Evolutionary conservation across 176 grass and related monocot species (phyloP).

Genomic region (Oryza officinalis): DNA sequence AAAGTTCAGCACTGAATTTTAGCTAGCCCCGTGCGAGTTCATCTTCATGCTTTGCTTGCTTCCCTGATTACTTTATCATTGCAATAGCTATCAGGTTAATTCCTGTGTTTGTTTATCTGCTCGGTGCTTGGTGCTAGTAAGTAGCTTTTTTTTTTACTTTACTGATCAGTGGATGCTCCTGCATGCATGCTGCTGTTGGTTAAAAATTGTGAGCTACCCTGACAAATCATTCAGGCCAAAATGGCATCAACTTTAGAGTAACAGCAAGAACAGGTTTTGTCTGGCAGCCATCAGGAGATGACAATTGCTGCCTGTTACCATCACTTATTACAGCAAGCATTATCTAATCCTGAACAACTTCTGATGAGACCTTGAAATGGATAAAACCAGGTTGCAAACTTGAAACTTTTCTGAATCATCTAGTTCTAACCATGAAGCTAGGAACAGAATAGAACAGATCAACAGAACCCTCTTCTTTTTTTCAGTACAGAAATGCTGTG

Average conservation of each 20-base stretch:
- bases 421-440: background rate
- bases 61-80: constrained; percentile 38
- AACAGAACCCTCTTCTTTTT: background rate
- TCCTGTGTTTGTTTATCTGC: background rate
- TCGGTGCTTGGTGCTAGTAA: background rate
- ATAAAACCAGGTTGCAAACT: background rate
- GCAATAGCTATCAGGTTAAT: background rate
- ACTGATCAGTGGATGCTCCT: background rate
- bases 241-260: background rate
- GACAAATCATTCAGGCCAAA: constrained; percentile 8
- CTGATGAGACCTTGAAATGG: background rate
- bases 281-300: background rate
- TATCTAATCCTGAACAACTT: background rate
- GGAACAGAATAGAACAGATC: background rate
- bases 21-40: constrained; percentile 25
- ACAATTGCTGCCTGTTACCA: background rate
- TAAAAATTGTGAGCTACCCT: background rate
- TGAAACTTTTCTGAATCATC: background rate
- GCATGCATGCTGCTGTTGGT: constrained; percentile 22
- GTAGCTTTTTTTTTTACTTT: background rate
- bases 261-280: constrained; percentile 2
- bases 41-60: background rate
- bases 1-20: constrained; percentile 64
- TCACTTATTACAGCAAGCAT: background rate
- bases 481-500: constrained; percentile 19